Evolutionary conservation across 1,284 basidiomycete genomes (phyloP).

Genomic region (Farysia itapuensis): DNA sequence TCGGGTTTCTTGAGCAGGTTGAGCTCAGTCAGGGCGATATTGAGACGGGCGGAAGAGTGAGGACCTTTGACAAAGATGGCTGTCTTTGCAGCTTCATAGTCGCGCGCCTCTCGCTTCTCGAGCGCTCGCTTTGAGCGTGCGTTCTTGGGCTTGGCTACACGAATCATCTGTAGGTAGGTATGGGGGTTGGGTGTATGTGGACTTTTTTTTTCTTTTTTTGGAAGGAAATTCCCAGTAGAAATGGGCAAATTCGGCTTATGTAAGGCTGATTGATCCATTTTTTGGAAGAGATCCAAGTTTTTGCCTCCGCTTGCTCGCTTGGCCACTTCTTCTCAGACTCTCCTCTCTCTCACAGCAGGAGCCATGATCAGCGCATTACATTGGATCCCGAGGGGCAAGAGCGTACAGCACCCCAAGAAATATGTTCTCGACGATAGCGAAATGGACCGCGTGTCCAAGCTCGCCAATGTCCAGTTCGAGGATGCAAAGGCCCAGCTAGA

Average conservation of each 20-base stretch:
- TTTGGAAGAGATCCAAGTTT: too few species aligned
- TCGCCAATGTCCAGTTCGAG: conserved; percentile 84
- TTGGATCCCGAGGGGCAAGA: conserved; percentile 81
- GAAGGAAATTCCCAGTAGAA: too few species aligned
- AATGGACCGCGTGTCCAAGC: conserved; percentile 81
- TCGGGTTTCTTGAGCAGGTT: conserved; percentile 62
- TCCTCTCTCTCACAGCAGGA: not conserved
- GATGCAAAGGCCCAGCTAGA: conserved; percentile 83
- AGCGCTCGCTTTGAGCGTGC: conserved; percentile 92
- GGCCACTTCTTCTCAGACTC: too few species aligned
- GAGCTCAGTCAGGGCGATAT: conserved; percentile 77
- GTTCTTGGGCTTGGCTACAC: conserved; percentile 79
- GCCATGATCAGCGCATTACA: conserved; percentile 64
- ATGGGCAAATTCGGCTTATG: too few species aligned
- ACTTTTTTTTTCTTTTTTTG: too few species aligned
- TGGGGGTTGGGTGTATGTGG: too few species aligned
- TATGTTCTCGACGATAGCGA: conserved; percentile 90
- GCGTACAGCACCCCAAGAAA: conserved; percentile 76
- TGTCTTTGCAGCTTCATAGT: conserved; percentile 76
- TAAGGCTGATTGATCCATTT: too few species aligned
- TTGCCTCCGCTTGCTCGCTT: too few species aligned
- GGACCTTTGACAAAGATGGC: conserved; percentile 89
- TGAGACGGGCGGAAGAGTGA: conserved; percentile 78
- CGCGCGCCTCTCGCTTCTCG: conserved; percentile 81
- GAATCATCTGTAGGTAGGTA: too few species aligned